phyloP scores from a whole-genome alignment of 164 flowering plant genomes.

The Paratinospora sagittata region DNA sequence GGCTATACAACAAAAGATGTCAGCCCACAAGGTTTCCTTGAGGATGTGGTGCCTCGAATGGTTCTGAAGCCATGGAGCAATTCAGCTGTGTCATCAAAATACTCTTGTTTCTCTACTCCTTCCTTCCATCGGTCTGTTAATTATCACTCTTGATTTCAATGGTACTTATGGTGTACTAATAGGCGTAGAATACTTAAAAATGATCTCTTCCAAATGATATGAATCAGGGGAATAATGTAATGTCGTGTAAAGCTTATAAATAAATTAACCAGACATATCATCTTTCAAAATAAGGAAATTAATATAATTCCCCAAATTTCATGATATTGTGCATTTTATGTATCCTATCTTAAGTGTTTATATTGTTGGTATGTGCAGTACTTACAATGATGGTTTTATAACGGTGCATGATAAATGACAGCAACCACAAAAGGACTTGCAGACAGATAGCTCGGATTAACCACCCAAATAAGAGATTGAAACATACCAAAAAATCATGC shows the following conservation, averaged over 20 bases:
- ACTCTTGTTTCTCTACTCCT: too few relatives aligned
- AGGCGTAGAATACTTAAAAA: neutral
- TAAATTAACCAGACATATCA: neutral
- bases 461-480: neutral
- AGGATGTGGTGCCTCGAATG: constrained; percentile 73
- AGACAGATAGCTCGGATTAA: neutral
- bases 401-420: neutral
- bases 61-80: constrained; percentile 50
- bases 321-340: neutral
- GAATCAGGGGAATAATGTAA: neutral
- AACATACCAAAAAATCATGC: neutral
- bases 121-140: too few relatives aligned
- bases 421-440: neutral
- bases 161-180: neutral
- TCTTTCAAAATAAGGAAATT: neutral
- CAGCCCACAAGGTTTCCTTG: constrained; percentile 58
- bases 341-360: neutral
- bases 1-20: constrained; percentile 4
- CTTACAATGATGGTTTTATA: too few relatives aligned
- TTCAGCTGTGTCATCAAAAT: constrained; percentile 24
- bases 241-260: neutral
- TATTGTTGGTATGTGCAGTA: too few relatives aligned
- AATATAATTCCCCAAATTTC: neutral
- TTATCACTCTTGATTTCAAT: too few relatives aligned
- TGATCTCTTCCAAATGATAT: neutral